Evolutionary conservation across 177 flowering plant species (phyloP).

Genomic region (Vitis hybrid): DNA sequence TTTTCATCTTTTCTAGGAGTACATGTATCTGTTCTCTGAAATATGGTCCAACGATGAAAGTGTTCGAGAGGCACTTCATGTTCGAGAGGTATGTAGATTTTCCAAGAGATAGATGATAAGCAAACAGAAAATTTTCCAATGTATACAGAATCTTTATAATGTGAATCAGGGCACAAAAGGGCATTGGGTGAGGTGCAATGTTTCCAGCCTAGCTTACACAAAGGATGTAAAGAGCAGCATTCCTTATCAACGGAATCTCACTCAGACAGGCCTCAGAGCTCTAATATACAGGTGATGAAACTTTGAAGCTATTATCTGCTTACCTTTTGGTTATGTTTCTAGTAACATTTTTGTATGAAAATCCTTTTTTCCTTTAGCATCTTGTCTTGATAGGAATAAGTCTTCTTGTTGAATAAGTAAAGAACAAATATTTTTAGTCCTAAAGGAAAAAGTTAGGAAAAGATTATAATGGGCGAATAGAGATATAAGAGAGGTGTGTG

Average conservation of each 20-base stretch:
- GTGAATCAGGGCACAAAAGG: conserved; percentile 4
- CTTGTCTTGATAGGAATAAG: no score
- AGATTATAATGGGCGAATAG: no score
- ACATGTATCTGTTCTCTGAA: conserved; percentile 10
- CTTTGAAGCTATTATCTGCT: no score
- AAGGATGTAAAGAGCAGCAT: conserved; percentile 1
- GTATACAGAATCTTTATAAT: neutral
- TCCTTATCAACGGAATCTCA: conserved; percentile 10
- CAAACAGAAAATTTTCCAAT: neutral
- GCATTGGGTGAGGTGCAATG: conserved; percentile 15
- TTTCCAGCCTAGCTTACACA: conserved; percentile 7
- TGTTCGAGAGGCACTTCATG: conserved; percentile 29
- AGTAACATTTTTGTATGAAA: no score
- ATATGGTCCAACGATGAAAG: conserved; percentile 25
- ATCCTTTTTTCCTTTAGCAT: no score
- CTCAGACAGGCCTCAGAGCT: conserved; percentile 3
- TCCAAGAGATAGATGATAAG: neutral
- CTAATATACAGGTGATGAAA: conserved; percentile 13
- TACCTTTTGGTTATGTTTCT: no score
- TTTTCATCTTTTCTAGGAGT: neutral
- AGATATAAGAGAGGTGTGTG: no score
- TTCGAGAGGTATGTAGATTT: conserved; percentile 21
- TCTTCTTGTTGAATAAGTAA: no score
- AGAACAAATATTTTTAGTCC: no score
- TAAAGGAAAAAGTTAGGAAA: no score